Percentiles rank a stretch among this genome's conserved stretches.
Conservation (phyloP, 345 rosid genomes). For the Euphorbia pulcherrima region DNA sequence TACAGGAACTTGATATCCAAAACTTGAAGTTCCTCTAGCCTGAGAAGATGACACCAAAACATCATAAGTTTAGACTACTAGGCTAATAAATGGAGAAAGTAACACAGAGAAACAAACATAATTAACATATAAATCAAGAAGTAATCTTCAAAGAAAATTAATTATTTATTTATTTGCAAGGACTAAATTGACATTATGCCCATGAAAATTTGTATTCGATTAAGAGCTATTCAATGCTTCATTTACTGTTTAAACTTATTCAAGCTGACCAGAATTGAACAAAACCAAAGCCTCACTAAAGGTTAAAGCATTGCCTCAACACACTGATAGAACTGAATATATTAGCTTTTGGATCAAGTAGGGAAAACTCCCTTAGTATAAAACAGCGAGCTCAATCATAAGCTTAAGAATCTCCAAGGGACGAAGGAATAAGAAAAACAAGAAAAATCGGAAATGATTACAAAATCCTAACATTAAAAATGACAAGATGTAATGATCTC, state of each 20-base stretch:
- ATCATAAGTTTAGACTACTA: neutral
- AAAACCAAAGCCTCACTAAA: neutral
- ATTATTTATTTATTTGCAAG: neutral
- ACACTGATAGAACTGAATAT: neutral
- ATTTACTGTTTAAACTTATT: too few relatives aligned
- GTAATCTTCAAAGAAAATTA: neutral
- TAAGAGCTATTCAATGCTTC: neutral
- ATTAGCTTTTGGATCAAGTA: neutral
- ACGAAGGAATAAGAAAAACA: neutral
- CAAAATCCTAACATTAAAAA: neutral
- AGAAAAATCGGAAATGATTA: neutral
- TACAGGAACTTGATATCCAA: slow-evolving; percentile 89
- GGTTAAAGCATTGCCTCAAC: neutral
- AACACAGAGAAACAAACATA: neutral
- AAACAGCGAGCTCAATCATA: neutral
- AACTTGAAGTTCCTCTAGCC: slow-evolving; percentile 96
- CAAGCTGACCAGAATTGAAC: slow-evolving; percentile 1
- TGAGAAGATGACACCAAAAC: slow-evolving; percentile 32
- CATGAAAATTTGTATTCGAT: slow-evolving; percentile 1
- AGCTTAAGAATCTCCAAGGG: neutral
- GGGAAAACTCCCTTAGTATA: neutral
- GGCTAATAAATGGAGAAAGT: neutral
- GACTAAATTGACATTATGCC: neutral
- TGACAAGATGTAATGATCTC: neutral
- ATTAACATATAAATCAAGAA: neutral